These are phyloP conservation scores for Vanderwaltozyma yarrowii DNA, from an alignment of 805 yeast species.

Conservation along the genomic window DNA sequence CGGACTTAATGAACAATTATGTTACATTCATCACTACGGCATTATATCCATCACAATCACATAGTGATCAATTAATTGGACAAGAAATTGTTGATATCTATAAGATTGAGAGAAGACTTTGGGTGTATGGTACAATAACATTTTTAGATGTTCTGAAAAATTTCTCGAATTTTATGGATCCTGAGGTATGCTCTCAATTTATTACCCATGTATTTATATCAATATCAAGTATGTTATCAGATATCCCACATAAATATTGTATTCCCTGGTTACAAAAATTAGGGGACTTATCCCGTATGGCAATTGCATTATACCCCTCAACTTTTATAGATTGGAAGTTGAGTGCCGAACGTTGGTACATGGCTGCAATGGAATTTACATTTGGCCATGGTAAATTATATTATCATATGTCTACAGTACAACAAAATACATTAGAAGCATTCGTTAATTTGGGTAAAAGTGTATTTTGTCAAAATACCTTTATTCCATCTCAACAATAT, in stretches of 20 bases:
- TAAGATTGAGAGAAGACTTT: slow-evolving; percentile 67
- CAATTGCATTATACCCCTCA: slow-evolving; percentile 73
- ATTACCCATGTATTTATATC: slow-evolving; percentile 60
- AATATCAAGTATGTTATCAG: slow-evolving; percentile 33
- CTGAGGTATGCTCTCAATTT: slow-evolving; percentile 67
- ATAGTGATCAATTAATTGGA: slow-evolving; percentile 35
- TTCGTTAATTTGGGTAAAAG: slow-evolving; percentile 70
- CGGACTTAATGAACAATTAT: slow-evolving; percentile 57
- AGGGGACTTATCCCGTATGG: slow-evolving; percentile 82
- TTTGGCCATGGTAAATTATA: slow-evolving; percentile 81
- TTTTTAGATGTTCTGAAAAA: slow-evolving; percentile 68
- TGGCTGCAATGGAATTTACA: slow-evolving; percentile 57
- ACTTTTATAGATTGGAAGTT: slow-evolving; percentile 79
- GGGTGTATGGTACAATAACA: slow-evolving; percentile 82
- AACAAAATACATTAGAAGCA: slow-evolving; percentile 59
- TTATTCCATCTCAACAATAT: slow-evolving; percentile 74
- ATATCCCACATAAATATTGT: slow-evolving; percentile 27
- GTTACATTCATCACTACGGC: slow-evolving; percentile 65
- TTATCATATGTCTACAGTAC: slow-evolving; percentile 82
- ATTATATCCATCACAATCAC: slow-evolving; percentile 57
- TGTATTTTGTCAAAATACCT: slow-evolving; percentile 71
- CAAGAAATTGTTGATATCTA: slow-evolving; percentile 67
- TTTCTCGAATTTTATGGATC: slow-evolving; percentile 64
- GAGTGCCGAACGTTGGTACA: slow-evolving; percentile 77
- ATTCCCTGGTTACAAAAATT: slow-evolving; percentile 68